Base-by-base conservation (phyloP, 2,329 filamentous ascomycete species). In the Scortechinia acanthostroma region DNA sequence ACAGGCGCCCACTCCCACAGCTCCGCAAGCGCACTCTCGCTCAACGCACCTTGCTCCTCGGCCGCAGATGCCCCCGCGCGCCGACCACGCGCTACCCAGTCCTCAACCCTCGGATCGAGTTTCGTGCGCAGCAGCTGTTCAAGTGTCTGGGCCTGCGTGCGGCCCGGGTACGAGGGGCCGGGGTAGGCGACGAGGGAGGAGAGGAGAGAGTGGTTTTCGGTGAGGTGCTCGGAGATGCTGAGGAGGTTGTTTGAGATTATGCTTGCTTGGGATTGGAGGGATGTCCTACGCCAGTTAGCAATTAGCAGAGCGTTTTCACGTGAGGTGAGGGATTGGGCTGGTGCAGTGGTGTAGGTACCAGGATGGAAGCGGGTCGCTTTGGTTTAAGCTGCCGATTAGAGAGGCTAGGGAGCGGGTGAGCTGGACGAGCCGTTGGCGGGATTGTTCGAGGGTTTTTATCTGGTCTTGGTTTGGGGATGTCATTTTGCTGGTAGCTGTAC, bases 171-270 rank as follows among this genome's bases (percentile, higher is more conserved):
- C 6, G 14, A 13, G 35, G 35, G 35, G 35, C 35, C 35, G 6
- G 35, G 35, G 35, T 40, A 40, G 10, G 35, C 35, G 35, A 40
- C 35, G 35, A 40, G 35, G 6, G 35, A 40, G 35, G 10, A 10
- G 35, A 40, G 17, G 35, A 40, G 35, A 19, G 14, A 13, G 6
- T 19, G 35, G 6, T 40, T 13, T 13, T 40, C 35, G 17, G 35
- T 13, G 35, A 40, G 35, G 17, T 40, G 35, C 20, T 40, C 35
- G 17, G 35, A 40, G 35, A 40, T 17, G 35, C 10, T 40, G 35
- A 40, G 13, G 35, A 40, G 35, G 35, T 40, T 40, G 17, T 40
- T 40, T 10, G 35, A 40, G 35, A 40, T 40, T 6, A 40, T 40
- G 6, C 13, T 40, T 19, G 35, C 35, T 40, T 40, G 35, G 10